Evolutionary conservation across 148 eudicot genomes (phyloP).

Genomic region (Nyssa sinensis): DNA sequence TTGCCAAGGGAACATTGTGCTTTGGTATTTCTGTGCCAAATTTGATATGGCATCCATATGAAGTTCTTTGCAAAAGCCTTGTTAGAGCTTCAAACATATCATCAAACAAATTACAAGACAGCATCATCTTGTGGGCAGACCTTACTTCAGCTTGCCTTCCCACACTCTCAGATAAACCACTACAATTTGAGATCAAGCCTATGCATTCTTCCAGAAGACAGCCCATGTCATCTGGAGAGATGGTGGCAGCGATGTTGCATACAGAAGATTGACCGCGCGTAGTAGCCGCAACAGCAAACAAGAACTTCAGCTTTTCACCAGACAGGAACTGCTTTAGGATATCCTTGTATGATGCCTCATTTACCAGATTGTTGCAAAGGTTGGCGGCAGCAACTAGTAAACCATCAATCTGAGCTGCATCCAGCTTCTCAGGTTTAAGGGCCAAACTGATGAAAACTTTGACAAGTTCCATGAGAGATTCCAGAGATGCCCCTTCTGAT

Average conservation of each 20-base stretch:
- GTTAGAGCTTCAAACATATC: conserved; percentile 59
- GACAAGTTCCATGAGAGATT: conserved; percentile 63
- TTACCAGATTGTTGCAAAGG: conserved; percentile 55
- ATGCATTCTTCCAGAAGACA: conserved; percentile 63
- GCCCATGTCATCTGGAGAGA: conserved; percentile 44
- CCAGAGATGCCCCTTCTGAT: conserved; percentile 75
- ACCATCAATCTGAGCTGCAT: conserved; percentile 53
- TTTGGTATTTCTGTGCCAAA: conserved; percentile 49
- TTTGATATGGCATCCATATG: conserved; percentile 43
- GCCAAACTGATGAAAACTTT: conserved; percentile 45
- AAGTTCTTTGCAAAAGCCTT: conserved; percentile 50
- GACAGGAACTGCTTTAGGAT: conserved; percentile 53
- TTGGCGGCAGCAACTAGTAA: conserved; percentile 60
- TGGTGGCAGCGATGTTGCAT: conserved; percentile 60
- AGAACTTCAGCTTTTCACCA: conserved; percentile 55
- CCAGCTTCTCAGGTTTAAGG: conserved; percentile 34
- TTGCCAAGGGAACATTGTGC: conserved; percentile 32
- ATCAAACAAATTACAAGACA: conserved; percentile 70
- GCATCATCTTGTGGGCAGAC: conserved; percentile 74
- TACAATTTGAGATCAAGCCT: conserved; percentile 51
- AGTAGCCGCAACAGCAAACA: conserved; percentile 54
- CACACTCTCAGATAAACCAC: conserved; percentile 42
- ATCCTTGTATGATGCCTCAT: conserved; percentile 38
- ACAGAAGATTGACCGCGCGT: conserved; percentile 56
- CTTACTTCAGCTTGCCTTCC: conserved; percentile 74